Evolutionary conservation across 257 asterid genomes (phyloP).

Genomic region (Gynochthodes officinalis): DNA sequence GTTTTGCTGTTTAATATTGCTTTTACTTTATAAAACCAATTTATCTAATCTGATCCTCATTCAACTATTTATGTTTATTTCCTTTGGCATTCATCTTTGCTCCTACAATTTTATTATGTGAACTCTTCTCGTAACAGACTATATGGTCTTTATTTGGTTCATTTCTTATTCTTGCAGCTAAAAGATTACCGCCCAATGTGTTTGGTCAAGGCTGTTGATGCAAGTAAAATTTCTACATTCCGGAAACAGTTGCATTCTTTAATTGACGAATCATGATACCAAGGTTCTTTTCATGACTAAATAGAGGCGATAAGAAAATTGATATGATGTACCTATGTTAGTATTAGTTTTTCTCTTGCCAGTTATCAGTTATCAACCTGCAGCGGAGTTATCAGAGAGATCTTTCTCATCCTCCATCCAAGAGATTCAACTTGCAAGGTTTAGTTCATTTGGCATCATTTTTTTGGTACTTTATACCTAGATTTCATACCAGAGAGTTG

Average conservation of each 20-base stretch:
- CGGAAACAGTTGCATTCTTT: conserved; percentile 51
- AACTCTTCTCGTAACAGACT: neutral
- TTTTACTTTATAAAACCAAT: neutral
- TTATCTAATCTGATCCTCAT: neutral
- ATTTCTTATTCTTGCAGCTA: conserved; percentile 45
- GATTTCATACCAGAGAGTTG: neutral
- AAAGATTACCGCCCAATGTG: conserved; percentile 60
- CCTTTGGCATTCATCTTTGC: neutral
- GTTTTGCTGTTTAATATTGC: neutral
- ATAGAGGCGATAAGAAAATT: too few species aligned
- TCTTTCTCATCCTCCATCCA: neutral
- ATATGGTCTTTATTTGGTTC: conserved; percentile 8
- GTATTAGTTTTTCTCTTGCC: too few species aligned
- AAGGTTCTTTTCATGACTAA: neutral
- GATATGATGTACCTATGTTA: neutral
- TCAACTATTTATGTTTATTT: too few species aligned
- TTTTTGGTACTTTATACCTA: neutral
- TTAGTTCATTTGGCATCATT: neutral
- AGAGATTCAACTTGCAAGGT: neutral
- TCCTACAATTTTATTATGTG: neutral
- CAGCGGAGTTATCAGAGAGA: neutral
- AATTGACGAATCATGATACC: conserved; percentile 44
- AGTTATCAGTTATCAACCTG: neutral
- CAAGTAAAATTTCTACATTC: conserved; percentile 50
- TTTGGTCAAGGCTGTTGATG: conserved; percentile 74